phyloP scores from a whole-genome alignment of 163 green algal species.

The Scenedesmus sp. region DNA sequence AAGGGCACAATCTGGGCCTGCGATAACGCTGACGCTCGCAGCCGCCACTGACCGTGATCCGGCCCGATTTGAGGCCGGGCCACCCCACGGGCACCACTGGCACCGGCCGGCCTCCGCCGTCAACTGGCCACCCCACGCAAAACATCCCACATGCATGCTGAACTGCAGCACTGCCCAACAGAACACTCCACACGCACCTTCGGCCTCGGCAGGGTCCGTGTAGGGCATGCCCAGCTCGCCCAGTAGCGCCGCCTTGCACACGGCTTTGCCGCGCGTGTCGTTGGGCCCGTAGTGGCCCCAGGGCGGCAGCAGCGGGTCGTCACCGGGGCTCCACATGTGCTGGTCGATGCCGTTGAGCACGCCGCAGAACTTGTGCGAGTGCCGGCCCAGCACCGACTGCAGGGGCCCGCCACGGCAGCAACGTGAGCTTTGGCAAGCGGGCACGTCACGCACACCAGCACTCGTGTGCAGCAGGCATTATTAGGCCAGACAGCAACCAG shows the following conservation, averaged over 20 bases:
- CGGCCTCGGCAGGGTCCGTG: background rate
- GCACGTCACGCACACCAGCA: too few relatives aligned
- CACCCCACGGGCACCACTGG: too few relatives aligned
- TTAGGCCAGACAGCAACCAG: too few relatives aligned
- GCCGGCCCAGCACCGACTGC: slow-evolving; percentile 46
- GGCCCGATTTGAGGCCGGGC: too few relatives aligned
- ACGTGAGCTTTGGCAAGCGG: too few relatives aligned
- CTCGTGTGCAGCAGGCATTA: too few relatives aligned
- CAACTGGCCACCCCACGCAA: too few relatives aligned
- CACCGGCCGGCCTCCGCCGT: too few relatives aligned
- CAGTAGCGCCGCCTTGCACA: slow-evolving; percentile 81
- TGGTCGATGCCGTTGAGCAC: slow-evolving; percentile 96
- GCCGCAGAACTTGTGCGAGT: slow-evolving; percentile 91
- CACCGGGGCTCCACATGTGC: slow-evolving; percentile 92
- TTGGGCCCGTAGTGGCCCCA: slow-evolving; percentile 68
- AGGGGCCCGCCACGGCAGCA: background rate
- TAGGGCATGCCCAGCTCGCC: slow-evolving; percentile 72
- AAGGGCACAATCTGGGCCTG: background rate
- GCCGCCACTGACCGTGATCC: too few relatives aligned
- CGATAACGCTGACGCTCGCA: too few relatives aligned
- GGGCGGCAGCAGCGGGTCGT: slow-evolving; percentile 81
- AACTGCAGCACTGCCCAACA: too few relatives aligned
- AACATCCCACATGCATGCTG: too few relatives aligned
- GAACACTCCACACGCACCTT: background rate
- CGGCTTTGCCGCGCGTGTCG: slow-evolving; percentile 56